Evolutionary conservation across 495 filamentous ascomycete species (phyloP).

Genomic region (Aspergillus ellipticus): DNA sequence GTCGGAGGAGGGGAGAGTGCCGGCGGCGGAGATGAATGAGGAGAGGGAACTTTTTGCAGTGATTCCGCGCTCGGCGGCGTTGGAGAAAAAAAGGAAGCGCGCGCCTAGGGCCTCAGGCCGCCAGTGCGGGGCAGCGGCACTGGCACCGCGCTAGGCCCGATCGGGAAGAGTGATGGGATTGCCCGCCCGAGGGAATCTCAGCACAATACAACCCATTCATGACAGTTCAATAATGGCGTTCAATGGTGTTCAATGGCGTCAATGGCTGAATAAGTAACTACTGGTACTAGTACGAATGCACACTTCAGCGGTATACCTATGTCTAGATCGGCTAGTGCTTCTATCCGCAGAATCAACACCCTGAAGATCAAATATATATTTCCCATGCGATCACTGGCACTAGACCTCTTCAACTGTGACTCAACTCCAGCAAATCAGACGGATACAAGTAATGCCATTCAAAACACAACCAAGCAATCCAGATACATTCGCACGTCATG

Average conservation of each 20-base stretch:
- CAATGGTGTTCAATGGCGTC: too few relatives aligned
- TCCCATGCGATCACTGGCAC: conserved; percentile 9
- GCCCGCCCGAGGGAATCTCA: too few relatives aligned
- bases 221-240: too few relatives aligned
- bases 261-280: too few relatives aligned
- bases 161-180: conserved; percentile 2
- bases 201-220: too few relatives aligned
- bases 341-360: neutral
- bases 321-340: too few relatives aligned
- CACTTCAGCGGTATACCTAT: neutral
- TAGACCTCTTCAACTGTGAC: conserved; percentile 6
- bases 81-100: conserved; percentile 11
- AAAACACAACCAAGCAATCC: conserved; percentile 9
- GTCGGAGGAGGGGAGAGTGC: too few relatives aligned
- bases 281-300: too few relatives aligned
- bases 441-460: conserved; percentile 5
- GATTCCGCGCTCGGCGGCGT: neutral
- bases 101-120: conserved; percentile 13
- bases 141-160: neutral
- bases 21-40: too few relatives aligned
- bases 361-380: conserved; percentile 19
- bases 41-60: neutral
- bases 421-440: conserved; percentile 9
- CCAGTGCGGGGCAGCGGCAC: conserved; percentile 13
- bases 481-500: conserved; percentile 14